Evolutionary conservation across 2,329 filamentous ascomycete species (phyloP).

Genomic region (Trichoderma gracile): DNA sequence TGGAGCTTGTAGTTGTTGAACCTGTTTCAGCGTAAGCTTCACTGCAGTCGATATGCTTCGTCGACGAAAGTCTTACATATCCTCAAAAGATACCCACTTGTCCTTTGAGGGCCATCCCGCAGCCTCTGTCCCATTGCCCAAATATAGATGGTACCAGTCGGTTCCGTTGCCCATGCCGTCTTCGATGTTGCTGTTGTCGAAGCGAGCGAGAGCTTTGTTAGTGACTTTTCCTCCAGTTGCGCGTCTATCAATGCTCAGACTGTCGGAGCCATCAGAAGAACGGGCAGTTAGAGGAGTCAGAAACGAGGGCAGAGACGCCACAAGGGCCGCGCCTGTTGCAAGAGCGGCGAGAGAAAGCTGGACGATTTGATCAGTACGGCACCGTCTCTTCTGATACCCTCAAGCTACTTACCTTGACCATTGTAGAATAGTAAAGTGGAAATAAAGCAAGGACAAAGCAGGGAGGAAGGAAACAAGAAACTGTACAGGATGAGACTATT

Average conservation of each 20-base stretch:
- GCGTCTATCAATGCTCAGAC: background rate
- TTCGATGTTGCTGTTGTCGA: slow-evolving; percentile 24
- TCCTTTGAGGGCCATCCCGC: slow-evolving; percentile 24
- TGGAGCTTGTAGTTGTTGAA: slow-evolving; percentile 32
- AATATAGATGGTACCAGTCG: slow-evolving; percentile 36
- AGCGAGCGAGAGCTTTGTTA: background rate
- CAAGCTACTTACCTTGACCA: slow-evolving; percentile 11
- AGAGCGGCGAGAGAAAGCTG: slow-evolving; percentile 7
- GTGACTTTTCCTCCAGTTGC: background rate
- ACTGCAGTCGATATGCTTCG: background rate
- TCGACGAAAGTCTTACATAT: slow-evolving; percentile 21
- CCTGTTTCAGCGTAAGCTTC: slow-evolving; percentile 21
- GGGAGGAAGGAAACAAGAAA: background rate
- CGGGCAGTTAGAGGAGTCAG: background rate
- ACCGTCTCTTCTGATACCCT: background rate
- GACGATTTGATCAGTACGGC: background rate
- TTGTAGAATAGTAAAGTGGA: background rate
- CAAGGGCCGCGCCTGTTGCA: background rate
- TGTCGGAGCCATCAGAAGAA: background rate
- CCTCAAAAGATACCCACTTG: slow-evolving; percentile 21
- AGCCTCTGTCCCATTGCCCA: slow-evolving; percentile 17
- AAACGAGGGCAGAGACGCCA: slow-evolving; percentile 1
- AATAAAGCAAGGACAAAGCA: background rate
- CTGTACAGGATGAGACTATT: background rate
- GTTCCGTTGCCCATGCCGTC: slow-evolving; percentile 29